phyloP scores from a whole-genome alignment of 2,329 filamentous ascomycete genomes.

The Claviceps paspali region DNA sequence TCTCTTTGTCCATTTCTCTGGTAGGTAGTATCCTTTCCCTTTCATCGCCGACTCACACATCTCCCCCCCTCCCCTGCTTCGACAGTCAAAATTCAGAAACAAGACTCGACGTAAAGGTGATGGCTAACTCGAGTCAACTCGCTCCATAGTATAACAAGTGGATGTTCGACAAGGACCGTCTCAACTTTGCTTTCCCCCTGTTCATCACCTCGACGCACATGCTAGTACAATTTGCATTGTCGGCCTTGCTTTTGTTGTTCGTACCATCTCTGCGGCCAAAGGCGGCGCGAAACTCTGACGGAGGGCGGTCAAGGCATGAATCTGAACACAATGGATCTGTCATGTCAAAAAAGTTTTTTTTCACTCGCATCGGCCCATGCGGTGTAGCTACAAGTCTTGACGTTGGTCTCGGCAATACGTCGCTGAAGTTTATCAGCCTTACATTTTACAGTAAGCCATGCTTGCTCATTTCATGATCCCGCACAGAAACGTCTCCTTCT shows the following conservation, averaged over 20 bases:
- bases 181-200: constrained; percentile 86
- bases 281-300: constrained; percentile 29
- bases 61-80: background rate
- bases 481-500: background rate
- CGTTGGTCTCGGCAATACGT: constrained; percentile 91
- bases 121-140: constrained; percentile 9
- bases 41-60: background rate
- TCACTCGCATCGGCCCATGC: constrained; percentile 82
- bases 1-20: constrained; percentile 84
- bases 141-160: constrained; percentile 85
- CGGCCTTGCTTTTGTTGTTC: constrained; percentile 63
- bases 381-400: constrained; percentile 87
- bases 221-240: constrained; percentile 78
- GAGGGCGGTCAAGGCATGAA: constrained; percentile 35
- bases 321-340: constrained; percentile 40
- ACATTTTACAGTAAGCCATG: constrained; percentile 71
- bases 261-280: constrained; percentile 68
- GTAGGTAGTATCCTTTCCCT: constrained; percentile 38
- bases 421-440: constrained; percentile 86
- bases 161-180: constrained; percentile 83
- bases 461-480: background rate
- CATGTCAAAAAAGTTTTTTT: constrained; percentile 82
- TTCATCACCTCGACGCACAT: constrained; percentile 95
- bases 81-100: no score
- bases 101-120: background rate